phyloP scores from a whole-genome alignment of 306 rosid genomes.

The Cucurbita ficifolia region DNA sequence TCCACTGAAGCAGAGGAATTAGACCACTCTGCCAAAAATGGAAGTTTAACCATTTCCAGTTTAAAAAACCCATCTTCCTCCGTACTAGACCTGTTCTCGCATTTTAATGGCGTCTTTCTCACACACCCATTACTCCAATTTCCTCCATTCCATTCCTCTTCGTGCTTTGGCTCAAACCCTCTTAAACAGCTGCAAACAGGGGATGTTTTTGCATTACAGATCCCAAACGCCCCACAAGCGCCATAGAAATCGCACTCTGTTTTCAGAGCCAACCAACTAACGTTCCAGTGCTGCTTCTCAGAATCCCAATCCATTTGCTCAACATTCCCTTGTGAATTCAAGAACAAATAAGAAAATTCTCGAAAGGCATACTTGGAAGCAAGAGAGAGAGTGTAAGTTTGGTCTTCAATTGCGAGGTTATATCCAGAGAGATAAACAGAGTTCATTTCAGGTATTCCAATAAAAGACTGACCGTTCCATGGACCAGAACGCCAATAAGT shows the following conservation, averaged over 20 bases:
- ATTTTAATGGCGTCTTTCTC: slow-evolving; percentile 14
- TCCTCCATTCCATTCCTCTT: slow-evolving; percentile 6
- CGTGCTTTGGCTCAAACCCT: slow-evolving; percentile 29
- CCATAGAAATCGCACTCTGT: slow-evolving; percentile 25
- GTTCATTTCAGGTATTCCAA: neutral
- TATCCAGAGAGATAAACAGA: slow-evolving; percentile 17
- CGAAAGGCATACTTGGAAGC: neutral
- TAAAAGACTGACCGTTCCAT: neutral
- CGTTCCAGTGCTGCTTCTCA: neutral
- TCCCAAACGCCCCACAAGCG: slow-evolving; percentile 28
- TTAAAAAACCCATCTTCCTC: slow-evolving; percentile 14
- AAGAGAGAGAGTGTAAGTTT: neutral
- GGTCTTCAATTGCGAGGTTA: slow-evolving; percentile 2
- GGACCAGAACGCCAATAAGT: neutral
- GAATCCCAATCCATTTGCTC: neutral
- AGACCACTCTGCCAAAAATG: slow-evolving; percentile 1
- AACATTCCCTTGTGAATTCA: slow-evolving; percentile 6
- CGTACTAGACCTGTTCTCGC: neutral
- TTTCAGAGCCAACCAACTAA: neutral
- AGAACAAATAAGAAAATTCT: neutral
- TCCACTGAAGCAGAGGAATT: neutral
- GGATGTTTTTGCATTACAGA: slow-evolving; percentile 5
- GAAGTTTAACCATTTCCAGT: slow-evolving; percentile 19
- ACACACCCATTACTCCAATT: slow-evolving; percentile 30
- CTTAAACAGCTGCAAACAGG: slow-evolving; percentile 32